Percentiles rank a stretch among this genome's conserved stretches.
Evolutionary conservation across 2,329 filamentous ascomycete genomes (phyloP).

Genomic region (Cladorrhinum sp.): DNA sequence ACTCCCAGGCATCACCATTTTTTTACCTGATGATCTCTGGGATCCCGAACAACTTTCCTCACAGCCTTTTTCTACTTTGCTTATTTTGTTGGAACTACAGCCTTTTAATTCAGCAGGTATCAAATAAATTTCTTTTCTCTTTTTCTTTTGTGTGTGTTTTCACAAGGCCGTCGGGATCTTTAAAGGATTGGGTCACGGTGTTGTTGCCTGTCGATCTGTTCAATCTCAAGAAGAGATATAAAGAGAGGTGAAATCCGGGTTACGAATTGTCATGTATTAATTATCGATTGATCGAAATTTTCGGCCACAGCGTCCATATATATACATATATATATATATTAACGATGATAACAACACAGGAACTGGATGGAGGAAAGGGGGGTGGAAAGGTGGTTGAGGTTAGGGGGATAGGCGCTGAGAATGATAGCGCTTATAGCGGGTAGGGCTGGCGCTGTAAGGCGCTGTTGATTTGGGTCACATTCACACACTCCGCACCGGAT

Average conservation of each 20-base stretch:
- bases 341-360: background rate
- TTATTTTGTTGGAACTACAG: background rate
- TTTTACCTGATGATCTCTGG: background rate
- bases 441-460: too few species aligned
- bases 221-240: background rate
- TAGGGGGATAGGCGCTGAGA: background rate
- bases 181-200: too few species aligned
- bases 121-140: too few species aligned
- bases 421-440: background rate
- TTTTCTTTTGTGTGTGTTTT: too few species aligned
- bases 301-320: too few species aligned
- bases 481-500: background rate
- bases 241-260: background rate
- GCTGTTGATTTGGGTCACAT: too few species aligned
- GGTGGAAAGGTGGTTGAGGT: background rate
- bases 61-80: background rate
- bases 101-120: too few species aligned
- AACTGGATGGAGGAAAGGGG: background rate
- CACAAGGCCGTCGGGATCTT: background rate
- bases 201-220: background rate
- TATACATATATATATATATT: too few species aligned
- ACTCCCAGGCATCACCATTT: slow-evolving; percentile 1
- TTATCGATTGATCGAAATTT: too few species aligned
- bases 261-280: too few species aligned
- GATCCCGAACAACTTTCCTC: too few species aligned